Percentiles rank a stretch among this genome's conserved stretches.
These are phyloP conservation scores for Phytophthora quininea DNA, from an alignment of 352 stramenopile species.

Conservation along the genomic window DNA sequence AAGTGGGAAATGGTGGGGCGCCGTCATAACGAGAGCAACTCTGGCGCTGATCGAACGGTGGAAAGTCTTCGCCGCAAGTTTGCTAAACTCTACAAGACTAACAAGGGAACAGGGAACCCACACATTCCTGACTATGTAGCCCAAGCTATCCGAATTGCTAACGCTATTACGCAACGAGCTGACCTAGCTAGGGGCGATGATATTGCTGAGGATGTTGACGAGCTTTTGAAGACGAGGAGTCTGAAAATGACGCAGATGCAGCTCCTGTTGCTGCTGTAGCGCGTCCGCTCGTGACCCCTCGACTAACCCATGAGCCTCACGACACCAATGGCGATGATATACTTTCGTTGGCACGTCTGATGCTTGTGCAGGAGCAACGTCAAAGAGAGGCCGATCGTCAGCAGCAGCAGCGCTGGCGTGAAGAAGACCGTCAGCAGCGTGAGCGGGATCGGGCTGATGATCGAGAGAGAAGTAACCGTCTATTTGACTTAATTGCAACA, in stretches of 20 bases:
- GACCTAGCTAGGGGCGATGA: background rate
- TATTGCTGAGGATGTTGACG: background rate
- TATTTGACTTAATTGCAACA: conserved; percentile 4
- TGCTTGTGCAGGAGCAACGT: conserved; percentile 3
- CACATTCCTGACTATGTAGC: background rate
- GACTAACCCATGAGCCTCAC: background rate
- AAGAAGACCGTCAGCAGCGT: conserved; percentile 6
- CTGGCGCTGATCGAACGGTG: background rate
- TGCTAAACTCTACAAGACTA: background rate
- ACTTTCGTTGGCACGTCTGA: background rate
- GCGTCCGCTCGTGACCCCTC: background rate
- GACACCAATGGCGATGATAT: conserved; percentile 1
- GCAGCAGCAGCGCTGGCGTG: conserved; percentile 4
- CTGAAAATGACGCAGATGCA: no score
- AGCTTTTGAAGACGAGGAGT: background rate
- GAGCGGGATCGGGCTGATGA: conserved; percentile 12
- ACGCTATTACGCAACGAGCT: background rate
- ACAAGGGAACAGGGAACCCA: background rate
- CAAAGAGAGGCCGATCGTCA: conserved; percentile 5
- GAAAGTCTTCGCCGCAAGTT: background rate
- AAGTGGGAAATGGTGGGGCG: background rate
- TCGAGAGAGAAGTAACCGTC: conserved; percentile 1
- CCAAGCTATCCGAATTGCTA: background rate
- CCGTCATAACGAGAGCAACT: background rate
- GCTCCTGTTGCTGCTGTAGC: conserved; percentile 2